phyloP scores from a whole-genome alignment of 768 basidiomycete species.

The Pleurotus djamor region DNA sequence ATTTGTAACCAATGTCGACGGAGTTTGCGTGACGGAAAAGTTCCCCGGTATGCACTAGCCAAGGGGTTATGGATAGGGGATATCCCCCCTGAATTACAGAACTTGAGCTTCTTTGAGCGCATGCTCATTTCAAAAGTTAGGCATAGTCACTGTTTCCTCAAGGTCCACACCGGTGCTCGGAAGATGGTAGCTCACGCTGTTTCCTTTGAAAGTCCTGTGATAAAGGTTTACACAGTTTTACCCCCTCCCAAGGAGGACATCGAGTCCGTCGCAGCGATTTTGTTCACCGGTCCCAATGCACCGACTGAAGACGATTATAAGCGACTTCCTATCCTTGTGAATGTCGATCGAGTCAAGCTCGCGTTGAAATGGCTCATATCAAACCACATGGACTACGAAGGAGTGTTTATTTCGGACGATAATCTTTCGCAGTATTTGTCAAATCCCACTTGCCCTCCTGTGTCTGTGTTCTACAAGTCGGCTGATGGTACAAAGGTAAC shows the following conservation, averaged over 20 bases:
- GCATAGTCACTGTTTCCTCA: constrained; percentile 18
- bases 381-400: neutral
- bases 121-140: constrained; percentile 12
- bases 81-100: neutral
- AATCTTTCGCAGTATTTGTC: neutral
- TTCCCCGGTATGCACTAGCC: neutral
- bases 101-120: constrained; percentile 17
- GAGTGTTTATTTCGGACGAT: neutral
- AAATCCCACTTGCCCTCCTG: neutral
- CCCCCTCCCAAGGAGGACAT: no score
- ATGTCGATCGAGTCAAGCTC: neutral
- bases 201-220: constrained; percentile 18
- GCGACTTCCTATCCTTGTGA: neutral
- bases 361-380: constrained; percentile 1
- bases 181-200: constrained; percentile 23
- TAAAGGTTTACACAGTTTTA: constrained; percentile 10
- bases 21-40: neutral
- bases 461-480: neutral
- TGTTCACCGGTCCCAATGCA: constrained; percentile 9
- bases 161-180: constrained; percentile 8
- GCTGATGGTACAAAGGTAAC: neutral
- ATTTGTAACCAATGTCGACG: neutral
- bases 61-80: constrained; percentile 6
- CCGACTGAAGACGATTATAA: neutral
- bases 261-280: neutral